These are phyloP conservation scores for Blechomonas ayalai DNA, from an alignment of 208 protist genomes.

Conservation along the genomic window DNA sequence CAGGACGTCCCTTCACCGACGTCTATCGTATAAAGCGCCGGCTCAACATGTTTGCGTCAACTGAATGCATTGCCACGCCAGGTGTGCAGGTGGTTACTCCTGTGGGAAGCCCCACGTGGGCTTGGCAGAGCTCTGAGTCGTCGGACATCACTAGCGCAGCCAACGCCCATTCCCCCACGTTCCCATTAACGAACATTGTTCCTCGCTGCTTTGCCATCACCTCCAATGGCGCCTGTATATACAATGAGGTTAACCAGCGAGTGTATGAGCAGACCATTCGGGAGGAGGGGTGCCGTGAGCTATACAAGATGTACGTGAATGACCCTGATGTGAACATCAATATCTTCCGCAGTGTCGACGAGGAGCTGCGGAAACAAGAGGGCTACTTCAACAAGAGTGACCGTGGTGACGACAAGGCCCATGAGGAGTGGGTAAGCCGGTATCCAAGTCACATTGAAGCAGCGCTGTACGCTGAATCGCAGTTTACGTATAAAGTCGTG, in stretches of 20 bases:
- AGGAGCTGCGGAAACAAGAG: constrained; percentile 12
- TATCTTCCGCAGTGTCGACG: constrained; percentile 34
- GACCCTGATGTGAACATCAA: constrained; percentile 54
- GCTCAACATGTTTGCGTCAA: constrained; percentile 45
- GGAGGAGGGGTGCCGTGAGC: constrained; percentile 15
- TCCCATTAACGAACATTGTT: too few relatives aligned
- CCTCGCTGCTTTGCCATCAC: constrained; percentile 59
- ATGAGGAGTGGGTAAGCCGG: constrained; percentile 54
- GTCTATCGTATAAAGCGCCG: constrained; percentile 46
- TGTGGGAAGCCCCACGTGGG: not conserved
- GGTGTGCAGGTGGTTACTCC: constrained; percentile 40
- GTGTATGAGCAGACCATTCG: constrained; percentile 35
- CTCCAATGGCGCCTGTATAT: constrained; percentile 61
- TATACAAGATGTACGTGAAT: constrained; percentile 35
- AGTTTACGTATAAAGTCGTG: constrained; percentile 31
- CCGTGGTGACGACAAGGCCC: constrained; percentile 27
- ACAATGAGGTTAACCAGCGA: constrained; percentile 38
- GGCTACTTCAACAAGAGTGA: constrained; percentile 48
- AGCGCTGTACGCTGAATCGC: constrained; percentile 31
- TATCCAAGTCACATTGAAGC: constrained; percentile 38
- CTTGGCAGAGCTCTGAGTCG: too few relatives aligned
- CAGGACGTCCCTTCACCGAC: constrained; percentile 54
- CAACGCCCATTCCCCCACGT: too few relatives aligned
- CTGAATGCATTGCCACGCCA: constrained; percentile 21
- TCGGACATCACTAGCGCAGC: too few relatives aligned